phyloP scores from a whole-genome alignment of 2,329 filamentous ascomycete genomes.

The Alternaria hordeiaustralica region DNA sequence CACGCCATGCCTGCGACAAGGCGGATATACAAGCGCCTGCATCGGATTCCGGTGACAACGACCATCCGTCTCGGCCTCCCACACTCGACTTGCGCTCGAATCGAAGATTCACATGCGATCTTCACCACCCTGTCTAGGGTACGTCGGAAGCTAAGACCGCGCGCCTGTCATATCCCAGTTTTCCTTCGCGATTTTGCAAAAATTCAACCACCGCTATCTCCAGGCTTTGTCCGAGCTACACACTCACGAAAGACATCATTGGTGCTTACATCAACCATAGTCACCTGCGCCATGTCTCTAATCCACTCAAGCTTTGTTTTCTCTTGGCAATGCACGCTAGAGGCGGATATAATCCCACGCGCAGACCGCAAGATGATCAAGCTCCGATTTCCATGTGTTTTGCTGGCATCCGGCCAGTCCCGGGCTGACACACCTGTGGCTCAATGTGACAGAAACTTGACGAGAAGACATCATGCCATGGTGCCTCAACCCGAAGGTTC shows the following conservation, averaged over 20 bases:
- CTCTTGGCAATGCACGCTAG: slow-evolving; percentile 20
- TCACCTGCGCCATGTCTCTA: slow-evolving; percentile 27
- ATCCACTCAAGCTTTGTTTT: slow-evolving; percentile 28
- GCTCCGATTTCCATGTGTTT: slow-evolving; percentile 8
- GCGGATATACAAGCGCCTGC: slow-evolving; percentile 9
- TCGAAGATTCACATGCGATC: slow-evolving; percentile 6
- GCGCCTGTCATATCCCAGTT: slow-evolving; percentile 1
- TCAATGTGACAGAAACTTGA: slow-evolving; percentile 5
- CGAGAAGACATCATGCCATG: neutral
- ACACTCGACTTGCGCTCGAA: neutral
- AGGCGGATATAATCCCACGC: slow-evolving; percentile 16
- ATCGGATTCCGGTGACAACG: slow-evolving; percentile 15
- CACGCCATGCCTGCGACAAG: slow-evolving; percentile 12
- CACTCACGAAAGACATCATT: slow-evolving; percentile 14
- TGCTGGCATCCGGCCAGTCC: slow-evolving; percentile 27
- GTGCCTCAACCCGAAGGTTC: neutral
- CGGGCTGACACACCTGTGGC: slow-evolving; percentile 16
- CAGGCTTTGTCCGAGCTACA: slow-evolving; percentile 27
- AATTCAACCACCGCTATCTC: slow-evolving; percentile 11
- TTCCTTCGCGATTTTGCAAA: neutral
- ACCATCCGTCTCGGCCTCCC: slow-evolving; percentile 22
- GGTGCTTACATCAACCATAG: slow-evolving; percentile 16
- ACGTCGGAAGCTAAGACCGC: neutral
- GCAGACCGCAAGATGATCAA: slow-evolving; percentile 13
- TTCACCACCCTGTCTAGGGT: neutral